These are phyloP conservation scores for Turritis glabra DNA, from an alignment of 345 rosid genomes.

Conservation along the genomic window DNA sequence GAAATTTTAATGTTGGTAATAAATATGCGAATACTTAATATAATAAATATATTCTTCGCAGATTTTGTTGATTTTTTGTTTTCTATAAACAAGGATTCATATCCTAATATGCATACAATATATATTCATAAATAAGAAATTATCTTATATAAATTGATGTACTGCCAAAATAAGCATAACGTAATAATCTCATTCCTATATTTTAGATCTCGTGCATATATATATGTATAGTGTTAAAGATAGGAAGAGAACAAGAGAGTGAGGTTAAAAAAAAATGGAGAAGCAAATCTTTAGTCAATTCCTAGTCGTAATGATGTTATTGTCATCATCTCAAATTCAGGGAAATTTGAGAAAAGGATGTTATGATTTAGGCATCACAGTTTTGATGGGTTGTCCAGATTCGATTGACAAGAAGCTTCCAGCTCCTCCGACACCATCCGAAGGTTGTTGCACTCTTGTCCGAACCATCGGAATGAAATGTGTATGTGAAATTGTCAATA, in stretches of 20 bases:
- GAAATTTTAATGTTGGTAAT: no score
- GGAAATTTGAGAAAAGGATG: background rate
- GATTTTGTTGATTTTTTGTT: no score
- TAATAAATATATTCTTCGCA: no score
- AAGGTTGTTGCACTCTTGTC: slow-evolving; percentile 30
- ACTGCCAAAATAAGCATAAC: no score
- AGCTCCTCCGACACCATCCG: slow-evolving; percentile 15
- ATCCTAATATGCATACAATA: no score
- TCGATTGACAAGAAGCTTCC: slow-evolving; percentile 12
- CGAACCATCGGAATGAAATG: slow-evolving; percentile 24
- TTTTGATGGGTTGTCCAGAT: background rate
- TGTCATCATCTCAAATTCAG: slow-evolving; percentile 14
- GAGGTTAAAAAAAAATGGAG: background rate
- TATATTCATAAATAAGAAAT: no score
- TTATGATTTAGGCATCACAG: background rate
- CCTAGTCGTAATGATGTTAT: slow-evolving; percentile 1
- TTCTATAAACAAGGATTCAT: no score
- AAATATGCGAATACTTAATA: no score
- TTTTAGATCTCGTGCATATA: no score
- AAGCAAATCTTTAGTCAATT: background rate
- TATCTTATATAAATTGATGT: no score
- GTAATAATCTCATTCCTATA: no score
- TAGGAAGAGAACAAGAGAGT: background rate
- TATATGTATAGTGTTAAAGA: no score
- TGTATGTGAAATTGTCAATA: slow-evolving; percentile 11